These are phyloP conservation scores for Colletotrichum lentis DNA, from an alignment of 2,329 filamentous ascomycete species.

Conservation along the genomic window DNA sequence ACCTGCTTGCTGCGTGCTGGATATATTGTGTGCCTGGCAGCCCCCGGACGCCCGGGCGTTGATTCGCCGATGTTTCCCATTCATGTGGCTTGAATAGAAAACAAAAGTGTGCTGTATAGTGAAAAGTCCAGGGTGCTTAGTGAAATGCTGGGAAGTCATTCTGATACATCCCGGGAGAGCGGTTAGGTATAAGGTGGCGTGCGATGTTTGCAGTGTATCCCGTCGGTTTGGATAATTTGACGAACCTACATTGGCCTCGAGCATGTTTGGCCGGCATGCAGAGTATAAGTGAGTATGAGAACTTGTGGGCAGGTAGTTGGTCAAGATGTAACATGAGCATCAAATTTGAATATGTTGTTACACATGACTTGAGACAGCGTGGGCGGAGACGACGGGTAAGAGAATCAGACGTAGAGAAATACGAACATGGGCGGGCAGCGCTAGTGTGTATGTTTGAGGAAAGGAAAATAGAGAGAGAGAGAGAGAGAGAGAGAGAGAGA, in stretches of 20 bases:
- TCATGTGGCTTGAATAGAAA: slow-evolving; percentile 31
- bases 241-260: not conserved
- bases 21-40: not conserved
- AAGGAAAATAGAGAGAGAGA: not conserved
- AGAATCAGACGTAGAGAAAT: not conserved
- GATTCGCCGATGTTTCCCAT: slow-evolving; percentile 22
- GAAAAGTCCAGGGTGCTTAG: not conserved
- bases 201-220: not conserved
- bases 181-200: not conserved
- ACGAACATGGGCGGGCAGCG: not conserved
- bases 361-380: not conserved
- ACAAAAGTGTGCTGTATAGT: not conserved
- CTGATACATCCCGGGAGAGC: not conserved
- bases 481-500: no score
- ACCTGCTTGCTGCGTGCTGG: not conserved
- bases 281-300: not conserved
- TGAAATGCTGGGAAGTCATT: not conserved
- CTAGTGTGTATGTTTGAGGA: no score
- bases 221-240: not conserved
- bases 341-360: not conserved
- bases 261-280: not conserved
- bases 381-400: not conserved
- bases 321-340: not conserved
- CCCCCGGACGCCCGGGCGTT: not conserved
- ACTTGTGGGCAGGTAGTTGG: no score